phyloP scores from a whole-genome alignment of 139 green algal genomes.

The Ettlia oleoabundans region DNA sequence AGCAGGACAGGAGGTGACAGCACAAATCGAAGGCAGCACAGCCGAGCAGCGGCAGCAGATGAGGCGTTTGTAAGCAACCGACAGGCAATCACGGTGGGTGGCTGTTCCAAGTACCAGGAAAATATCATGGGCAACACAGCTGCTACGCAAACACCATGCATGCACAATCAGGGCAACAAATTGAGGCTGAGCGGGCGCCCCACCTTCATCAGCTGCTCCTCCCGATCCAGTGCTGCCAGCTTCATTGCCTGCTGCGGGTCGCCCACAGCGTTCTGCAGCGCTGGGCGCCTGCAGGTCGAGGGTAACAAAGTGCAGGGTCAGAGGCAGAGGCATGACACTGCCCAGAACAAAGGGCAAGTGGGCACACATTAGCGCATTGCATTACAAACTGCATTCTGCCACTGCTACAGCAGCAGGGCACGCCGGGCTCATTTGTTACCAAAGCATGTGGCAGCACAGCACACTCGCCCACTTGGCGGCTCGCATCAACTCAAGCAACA shows the following conservation, averaged over 20 bases:
- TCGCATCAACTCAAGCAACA: too few relatives aligned
- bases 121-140: not conserved
- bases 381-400: too few relatives aligned
- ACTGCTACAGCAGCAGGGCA: too few relatives aligned
- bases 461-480: too few relatives aligned
- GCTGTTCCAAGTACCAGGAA: not conserved
- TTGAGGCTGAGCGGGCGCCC: not conserved
- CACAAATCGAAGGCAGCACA: too few relatives aligned
- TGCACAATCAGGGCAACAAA: not conserved
- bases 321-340: too few relatives aligned
- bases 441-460: too few relatives aligned
- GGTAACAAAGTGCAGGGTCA: not conserved
- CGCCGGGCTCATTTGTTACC: too few relatives aligned
- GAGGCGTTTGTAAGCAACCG: too few relatives aligned
- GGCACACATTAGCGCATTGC: too few relatives aligned
- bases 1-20: not conserved
- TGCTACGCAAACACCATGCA: not conserved
- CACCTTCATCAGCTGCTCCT: slow-evolving; percentile 57
- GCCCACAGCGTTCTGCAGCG: not conserved
- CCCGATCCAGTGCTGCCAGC: slow-evolving; percentile 31
- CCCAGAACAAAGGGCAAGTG: too few relatives aligned
- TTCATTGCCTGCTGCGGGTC: slow-evolving; percentile 16
- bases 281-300: slow-evolving; percentile 5
- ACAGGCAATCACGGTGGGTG: not conserved
- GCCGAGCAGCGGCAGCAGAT: too few relatives aligned